Base-by-base conservation (phyloP, 345 rosid species). In the Eucalyptus viminalis region DNA sequence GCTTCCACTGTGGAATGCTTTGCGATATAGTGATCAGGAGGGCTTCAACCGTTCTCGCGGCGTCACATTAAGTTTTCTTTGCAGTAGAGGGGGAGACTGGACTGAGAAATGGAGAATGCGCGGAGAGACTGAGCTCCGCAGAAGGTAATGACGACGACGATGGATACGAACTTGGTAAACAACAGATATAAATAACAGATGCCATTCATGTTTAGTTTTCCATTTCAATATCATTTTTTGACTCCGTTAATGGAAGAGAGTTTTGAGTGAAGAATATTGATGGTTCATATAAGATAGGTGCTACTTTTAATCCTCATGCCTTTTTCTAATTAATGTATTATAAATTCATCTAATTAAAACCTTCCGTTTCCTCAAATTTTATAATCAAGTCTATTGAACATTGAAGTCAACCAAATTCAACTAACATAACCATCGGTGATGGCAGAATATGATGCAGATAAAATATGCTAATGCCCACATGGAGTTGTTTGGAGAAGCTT, bases 111-210 rank as follows among this genome's bases (percentile, higher is more conserved):
- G 76, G 21, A 65, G 76, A 62, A 65, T n/a, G 37, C 37, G 76
- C 37, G n/a, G 76, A 65, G 76, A 34, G 37, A 65, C 37, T n/a
- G 76, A 65, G 76, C 76, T 65, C 40, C 37, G 76, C 9, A 7
- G 37, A 62, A 49, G 22, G 69, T 4, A 13, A 29, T 27, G 69
- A 62, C 1, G 34, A 27, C 14, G 31, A 62, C 8, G 87, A 97
- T 95, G 98, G 99, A 96, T 87, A 95, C 95, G 94, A 90, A 89
- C 86, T 94, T 91, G 86, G 93, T 92, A 62, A 6, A 51, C 56
- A 53, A 17, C 56, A 53, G 56, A 53, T 53, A 53, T 62, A 67
- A 67, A 67, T 17, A 15, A 14, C 76, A 8, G 21, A 67, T n/a
- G 37, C 21, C 17, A 67, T 67, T 14, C 40, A n/a, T n/a, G 11